Conservation (phyloP, 768 basidiomycete species). For the Boletus rubroflammeus region DNA sequence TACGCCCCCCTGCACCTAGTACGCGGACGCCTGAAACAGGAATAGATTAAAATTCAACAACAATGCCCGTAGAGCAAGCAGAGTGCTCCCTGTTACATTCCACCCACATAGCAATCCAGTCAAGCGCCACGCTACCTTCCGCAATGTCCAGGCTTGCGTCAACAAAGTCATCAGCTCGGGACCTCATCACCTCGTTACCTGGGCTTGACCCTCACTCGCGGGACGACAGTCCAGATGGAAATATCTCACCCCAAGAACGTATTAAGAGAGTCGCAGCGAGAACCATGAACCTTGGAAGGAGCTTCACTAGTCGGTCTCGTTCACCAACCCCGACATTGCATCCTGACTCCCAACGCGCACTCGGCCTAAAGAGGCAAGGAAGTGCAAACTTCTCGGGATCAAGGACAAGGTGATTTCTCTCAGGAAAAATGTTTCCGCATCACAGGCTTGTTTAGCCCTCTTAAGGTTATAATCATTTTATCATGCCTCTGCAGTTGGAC, state of each 20-base stretch:
- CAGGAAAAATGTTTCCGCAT: slow-evolving; percentile 18
- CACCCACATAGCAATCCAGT: no score
- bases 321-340: slow-evolving; percentile 29
- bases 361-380: slow-evolving; percentile 53
- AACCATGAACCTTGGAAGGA: slow-evolving; percentile 64
- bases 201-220: slow-evolving; percentile 21
- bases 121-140: no score
- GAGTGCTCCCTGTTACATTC: no score
- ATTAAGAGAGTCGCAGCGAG: slow-evolving; percentile 53
- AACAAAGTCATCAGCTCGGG: no score
- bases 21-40: no score
- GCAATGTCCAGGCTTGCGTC: no score
- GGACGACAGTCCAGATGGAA: slow-evolving; percentile 27
- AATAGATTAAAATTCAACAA: no score
- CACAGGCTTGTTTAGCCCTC: neutral
- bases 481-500: no score
- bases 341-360: slow-evolving; percentile 46
- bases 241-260: slow-evolving; percentile 38
- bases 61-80: no score
- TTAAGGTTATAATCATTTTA: no score
- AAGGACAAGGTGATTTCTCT: slow-evolving; percentile 31
- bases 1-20: no score
- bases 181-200: no score
- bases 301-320: slow-evolving; percentile 42
- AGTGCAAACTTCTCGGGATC: slow-evolving; percentile 19